Evolutionary conservation across 257 asterid genomes (phyloP).

Genomic region (Vinca minor): DNA sequence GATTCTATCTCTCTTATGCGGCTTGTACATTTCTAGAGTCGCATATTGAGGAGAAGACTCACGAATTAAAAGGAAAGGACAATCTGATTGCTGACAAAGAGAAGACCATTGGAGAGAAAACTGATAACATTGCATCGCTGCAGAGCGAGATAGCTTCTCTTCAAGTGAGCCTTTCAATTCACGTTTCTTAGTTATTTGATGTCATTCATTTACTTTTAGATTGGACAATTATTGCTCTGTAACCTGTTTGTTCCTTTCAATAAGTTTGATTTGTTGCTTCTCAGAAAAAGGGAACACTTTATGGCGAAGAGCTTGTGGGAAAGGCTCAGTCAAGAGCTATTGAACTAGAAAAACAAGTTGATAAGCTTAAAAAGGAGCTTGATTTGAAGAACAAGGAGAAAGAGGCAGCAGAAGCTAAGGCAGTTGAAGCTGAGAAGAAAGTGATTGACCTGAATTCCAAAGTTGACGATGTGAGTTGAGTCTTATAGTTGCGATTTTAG

Average conservation of each 20-base stretch:
- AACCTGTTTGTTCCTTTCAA: slow-evolving; percentile 6
- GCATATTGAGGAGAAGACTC: slow-evolving; percentile 50
- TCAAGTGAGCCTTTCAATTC: slow-evolving; percentile 44
- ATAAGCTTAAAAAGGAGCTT: slow-evolving; percentile 46
- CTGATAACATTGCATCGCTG: slow-evolving; percentile 48
- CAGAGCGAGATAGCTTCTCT: slow-evolving; percentile 63
- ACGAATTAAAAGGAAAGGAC: slow-evolving; percentile 57
- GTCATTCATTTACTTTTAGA: not conserved
- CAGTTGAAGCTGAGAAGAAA: slow-evolving; percentile 51
- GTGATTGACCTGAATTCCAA: slow-evolving; percentile 43
- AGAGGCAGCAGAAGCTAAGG: slow-evolving; percentile 43
- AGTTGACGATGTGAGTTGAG: slow-evolving; percentile 44
- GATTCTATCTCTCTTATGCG: slow-evolving; percentile 9
- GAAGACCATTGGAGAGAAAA: slow-evolving; percentile 51
- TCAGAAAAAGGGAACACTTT: slow-evolving; percentile 48
- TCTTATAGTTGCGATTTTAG: not conserved
- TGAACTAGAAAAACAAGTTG: slow-evolving; percentile 63
- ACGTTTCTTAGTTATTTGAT: not conserved
- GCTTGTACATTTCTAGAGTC: slow-evolving; percentile 41
- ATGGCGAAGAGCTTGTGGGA: slow-evolving; percentile 51
- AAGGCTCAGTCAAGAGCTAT: slow-evolving; percentile 67
- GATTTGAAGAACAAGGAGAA: slow-evolving; percentile 44
- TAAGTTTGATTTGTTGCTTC: slow-evolving; percentile 15
- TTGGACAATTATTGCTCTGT: not conserved
- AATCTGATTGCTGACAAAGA: slow-evolving; percentile 56